These are phyloP conservation scores for Pyrenochaeta sp. DNA, from an alignment of 2,329 filamentous ascomycete genomes.

Conservation along the genomic window DNA sequence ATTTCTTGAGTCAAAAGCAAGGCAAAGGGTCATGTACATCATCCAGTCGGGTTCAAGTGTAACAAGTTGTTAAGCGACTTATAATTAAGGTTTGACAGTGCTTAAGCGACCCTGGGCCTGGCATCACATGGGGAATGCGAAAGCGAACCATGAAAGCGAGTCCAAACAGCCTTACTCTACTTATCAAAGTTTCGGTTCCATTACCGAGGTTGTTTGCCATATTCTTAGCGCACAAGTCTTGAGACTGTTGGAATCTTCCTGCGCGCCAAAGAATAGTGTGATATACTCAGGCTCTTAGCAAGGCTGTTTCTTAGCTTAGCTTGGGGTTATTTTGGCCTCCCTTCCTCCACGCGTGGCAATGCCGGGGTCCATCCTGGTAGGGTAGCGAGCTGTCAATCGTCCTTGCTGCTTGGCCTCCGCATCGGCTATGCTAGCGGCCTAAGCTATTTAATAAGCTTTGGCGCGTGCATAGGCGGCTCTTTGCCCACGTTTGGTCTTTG, in stretches of 20 bases:
- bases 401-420: background rate
- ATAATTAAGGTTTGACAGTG: too few species aligned
- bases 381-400: background rate
- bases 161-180: background rate
- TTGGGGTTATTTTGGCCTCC: background rate
- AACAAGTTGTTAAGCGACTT: too few species aligned
- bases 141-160: background rate
- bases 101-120: too few species aligned
- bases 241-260: too few species aligned
- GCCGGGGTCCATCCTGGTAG: conserved; percentile 8
- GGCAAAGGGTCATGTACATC: too few species aligned
- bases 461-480: too few species aligned
- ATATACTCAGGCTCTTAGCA: background rate
- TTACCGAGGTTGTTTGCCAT: background rate
- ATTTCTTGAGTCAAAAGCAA: too few species aligned
- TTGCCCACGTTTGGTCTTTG: too few species aligned
- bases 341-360: background rate
- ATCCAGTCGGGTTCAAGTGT: too few species aligned
- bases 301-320: background rate
- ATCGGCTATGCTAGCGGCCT: background rate
- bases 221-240: background rate
- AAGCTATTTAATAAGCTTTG: too few species aligned
- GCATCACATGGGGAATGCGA: background rate
- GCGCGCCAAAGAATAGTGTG: too few species aligned
- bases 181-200: background rate